Conservation (phyloP, 2,329 filamentous ascomycete species). For the Stylonectria norvegica region DNA sequence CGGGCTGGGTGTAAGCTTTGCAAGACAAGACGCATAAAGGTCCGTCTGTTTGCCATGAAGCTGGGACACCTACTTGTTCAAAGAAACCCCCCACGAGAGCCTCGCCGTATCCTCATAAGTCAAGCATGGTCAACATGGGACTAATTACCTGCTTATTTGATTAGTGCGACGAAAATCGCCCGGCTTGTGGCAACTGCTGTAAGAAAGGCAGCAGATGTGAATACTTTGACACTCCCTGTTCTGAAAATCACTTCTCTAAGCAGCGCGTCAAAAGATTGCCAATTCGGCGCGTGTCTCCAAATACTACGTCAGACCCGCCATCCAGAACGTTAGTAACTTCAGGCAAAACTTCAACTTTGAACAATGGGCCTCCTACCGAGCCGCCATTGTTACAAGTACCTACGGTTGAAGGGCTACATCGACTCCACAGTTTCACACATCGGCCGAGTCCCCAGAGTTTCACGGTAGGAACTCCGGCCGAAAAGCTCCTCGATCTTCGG, state of each 20-base stretch:
- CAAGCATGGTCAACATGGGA: background rate
- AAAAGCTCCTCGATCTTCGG: conserved; percentile 5
- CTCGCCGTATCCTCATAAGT: too few relatives aligned
- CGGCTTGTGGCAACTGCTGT: conserved; percentile 4
- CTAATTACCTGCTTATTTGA: background rate
- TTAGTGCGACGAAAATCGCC: conserved; percentile 8
- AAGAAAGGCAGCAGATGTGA: conserved; percentile 4
- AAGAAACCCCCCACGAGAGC: background rate
- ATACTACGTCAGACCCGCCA: too few relatives aligned
- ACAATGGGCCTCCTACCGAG: too few relatives aligned
- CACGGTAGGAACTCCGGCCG: background rate
- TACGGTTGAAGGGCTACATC: too few relatives aligned
- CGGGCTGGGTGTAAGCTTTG: conserved; percentile 9
- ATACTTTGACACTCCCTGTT: conserved; percentile 5
- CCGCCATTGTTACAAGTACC: too few relatives aligned
- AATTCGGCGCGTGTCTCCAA: too few relatives aligned
- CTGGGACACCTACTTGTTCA: background rate
- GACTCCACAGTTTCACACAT: too few relatives aligned
- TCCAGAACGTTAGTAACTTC: too few relatives aligned
- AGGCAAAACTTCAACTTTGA: too few relatives aligned
- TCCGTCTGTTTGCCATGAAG: background rate
- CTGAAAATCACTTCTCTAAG: background rate
- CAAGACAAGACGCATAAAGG: conserved; percentile 10
- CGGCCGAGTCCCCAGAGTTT: background rate
- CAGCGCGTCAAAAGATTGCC: conserved; percentile 3